Evolutionary conservation across 2,329 filamentous ascomycete genomes (phyloP).

Genomic region (Fusarium bulbicola): DNA sequence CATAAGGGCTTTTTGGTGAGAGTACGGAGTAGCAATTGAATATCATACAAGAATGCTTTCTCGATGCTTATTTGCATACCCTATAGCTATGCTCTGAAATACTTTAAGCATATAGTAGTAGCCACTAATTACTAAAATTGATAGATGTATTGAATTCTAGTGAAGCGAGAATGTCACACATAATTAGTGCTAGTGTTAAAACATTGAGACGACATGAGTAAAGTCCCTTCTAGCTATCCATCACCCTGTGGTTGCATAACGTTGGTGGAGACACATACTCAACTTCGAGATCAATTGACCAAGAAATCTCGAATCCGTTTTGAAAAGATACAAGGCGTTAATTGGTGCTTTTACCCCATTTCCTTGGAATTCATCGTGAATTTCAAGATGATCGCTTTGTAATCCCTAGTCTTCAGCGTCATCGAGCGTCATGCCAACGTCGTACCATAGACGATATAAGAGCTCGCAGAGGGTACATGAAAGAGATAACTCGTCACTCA

Average conservation of each 20-base stretch:
- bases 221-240: fast-evolving
- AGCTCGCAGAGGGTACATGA: background rate
- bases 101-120: background rate
- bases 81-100: background rate
- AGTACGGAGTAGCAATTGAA: background rate
- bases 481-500: background rate
- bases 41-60: too few relatives aligned
- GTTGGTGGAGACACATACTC: fast-evolving
- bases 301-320: background rate
- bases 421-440: constrained; percentile 16
- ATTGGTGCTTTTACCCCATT: background rate
- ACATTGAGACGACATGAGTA: background rate
- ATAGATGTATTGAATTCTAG: fast-evolving
- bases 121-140: background rate
- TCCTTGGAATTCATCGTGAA: background rate
- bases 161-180: fast-evolving
- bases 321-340: too few relatives aligned
- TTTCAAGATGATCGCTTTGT: background rate
- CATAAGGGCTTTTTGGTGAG: background rate
- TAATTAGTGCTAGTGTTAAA: background rate
- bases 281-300: too few relatives aligned
- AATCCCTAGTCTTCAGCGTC: constrained; percentile 17
- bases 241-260: fast-evolving
- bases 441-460: background rate
- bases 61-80: background rate